Percentiles rank a stretch among this genome's conserved stretches.
These are phyloP conservation scores for Thelonectria discophora DNA, from an alignment of 2,329 filamentous ascomycete genomes.

Conservation along the genomic window DNA sequence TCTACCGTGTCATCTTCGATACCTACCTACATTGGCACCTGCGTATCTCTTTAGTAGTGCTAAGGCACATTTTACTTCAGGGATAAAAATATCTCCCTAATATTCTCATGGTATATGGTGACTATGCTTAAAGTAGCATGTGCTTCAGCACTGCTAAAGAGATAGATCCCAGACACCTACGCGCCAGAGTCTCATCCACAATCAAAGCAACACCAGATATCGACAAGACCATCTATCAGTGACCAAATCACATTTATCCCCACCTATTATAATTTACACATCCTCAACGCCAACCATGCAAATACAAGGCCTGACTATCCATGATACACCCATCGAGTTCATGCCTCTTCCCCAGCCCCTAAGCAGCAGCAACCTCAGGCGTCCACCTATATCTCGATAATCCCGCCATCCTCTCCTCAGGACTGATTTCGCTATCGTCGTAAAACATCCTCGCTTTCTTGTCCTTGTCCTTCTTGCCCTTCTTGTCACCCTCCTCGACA, in stretches of 20 bases:
- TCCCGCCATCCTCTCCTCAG: constrained; percentile 88
- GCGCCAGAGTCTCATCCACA: too few species aligned
- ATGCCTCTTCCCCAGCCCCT: not conserved
- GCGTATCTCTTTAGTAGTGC: too few species aligned
- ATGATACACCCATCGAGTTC: constrained; percentile 5
- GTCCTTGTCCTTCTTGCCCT: constrained; percentile 72
- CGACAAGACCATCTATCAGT: not conserved
- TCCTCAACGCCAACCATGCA: constrained; percentile 42
- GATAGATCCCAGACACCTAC: too few species aligned
- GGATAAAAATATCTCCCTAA: too few species aligned
- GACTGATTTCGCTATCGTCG: constrained; percentile 79
- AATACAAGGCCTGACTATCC: constrained; percentile 26
- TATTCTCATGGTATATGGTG: too few species aligned
- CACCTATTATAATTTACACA: constrained; percentile 35
- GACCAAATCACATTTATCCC: constrained; percentile 37
- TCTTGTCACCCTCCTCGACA: constrained; percentile 65
- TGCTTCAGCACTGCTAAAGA: too few species aligned
- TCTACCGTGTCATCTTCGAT: too few species aligned
- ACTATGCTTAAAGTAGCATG: too few species aligned
- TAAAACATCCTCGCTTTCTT: constrained; percentile 80
- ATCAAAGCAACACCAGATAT: not conserved
- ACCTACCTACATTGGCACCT: too few species aligned
- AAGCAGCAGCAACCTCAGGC: constrained; percentile 37
- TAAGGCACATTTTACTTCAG: too few species aligned
- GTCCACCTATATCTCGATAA: constrained; percentile 77